Evolutionary conservation across 2,329 filamentous ascomycete genomes (phyloP), one percentile per base, ranked within the genome.

Genomic region (Chaetomium globosum): DNA sequence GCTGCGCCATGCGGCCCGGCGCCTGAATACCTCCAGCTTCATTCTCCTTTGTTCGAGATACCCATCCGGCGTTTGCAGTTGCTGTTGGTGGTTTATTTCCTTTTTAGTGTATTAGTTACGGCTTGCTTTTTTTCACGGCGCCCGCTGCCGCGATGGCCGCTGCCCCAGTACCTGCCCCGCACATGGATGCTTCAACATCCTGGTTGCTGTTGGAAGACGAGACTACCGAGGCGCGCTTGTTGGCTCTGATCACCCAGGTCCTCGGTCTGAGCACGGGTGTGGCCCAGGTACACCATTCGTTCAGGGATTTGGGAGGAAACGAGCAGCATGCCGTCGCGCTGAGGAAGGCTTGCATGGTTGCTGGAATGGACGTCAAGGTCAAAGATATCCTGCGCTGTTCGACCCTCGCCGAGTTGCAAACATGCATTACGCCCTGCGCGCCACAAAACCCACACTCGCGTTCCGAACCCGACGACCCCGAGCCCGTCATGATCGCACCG

Each of bases 331-430:
- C 78, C 10, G 69, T 66, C 28, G 72, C 74, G 16, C 69, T 80
- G 13, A 71, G 74, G 39, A 73, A 71, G 46, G 73, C 68, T n/a
- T 80, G 77, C 63, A 72, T 77, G 71, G 71, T 70, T 54, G 71
- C 75, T n/a, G 77, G 77, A 31, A 71, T 80, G 55, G 71, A 72
- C 3, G 69, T 80, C 4, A 75, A 72, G 46, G 73, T 75, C 2
- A 73, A 75, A 56, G 80, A 82, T 62, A 78, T 81, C 56, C 73
- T 81, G 61, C 75, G 73, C 48, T 81, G 79, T 71, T 75, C 74
- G 57, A 82, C 77, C 3, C 72, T 82, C 49, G 77, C 80, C 59
- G 81, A 82, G 68, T 73, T 82, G 26, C 79, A 82, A 71, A 79
- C 77, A 1, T 75, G 76, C 66, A 73, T 80, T 30, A 75, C 72